A percentile compares a stretch with the other conserved stretches of the same genome.
Conservation (phyloP, 164 flowering plant genomes). For the Taxillus chinensis region DNA sequence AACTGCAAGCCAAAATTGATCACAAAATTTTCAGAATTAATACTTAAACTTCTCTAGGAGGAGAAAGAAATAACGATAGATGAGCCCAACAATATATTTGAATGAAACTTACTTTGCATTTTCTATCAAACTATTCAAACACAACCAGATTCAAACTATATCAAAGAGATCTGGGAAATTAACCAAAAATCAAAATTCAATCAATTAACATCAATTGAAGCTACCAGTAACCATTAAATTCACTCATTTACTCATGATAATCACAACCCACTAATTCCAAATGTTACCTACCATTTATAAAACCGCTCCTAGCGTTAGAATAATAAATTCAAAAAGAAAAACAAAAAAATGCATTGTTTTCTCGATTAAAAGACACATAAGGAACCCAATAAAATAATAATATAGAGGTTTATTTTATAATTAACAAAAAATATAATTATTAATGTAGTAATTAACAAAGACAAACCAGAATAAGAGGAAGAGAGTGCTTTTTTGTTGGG, state of each 20-base stretch:
- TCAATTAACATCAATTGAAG: no score
- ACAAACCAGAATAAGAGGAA: constrained; percentile 11
- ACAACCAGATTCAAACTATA: constrained; percentile 1
- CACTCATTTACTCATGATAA: background rate
- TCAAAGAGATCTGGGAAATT: background rate
- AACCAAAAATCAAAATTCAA: no score
- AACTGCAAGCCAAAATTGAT: constrained; percentile 10
- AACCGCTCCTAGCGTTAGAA: background rate
- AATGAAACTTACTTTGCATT: background rate
- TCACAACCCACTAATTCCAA: constrained; percentile 3
- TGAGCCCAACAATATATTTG: no score
- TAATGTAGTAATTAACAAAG: constrained; percentile 7
- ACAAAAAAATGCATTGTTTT: constrained; percentile 4
- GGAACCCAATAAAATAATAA: constrained; percentile 3
- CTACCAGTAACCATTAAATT: no score
- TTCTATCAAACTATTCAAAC: constrained; percentile 11
- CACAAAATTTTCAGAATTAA: background rate
- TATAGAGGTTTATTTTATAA: background rate
- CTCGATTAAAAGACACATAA: constrained; percentile 3
- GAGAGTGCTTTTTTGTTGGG: constrained; percentile 1
- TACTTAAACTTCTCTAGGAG: no score
- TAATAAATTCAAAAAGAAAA: background rate
- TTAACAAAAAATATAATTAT: no score
- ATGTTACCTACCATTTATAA: background rate
- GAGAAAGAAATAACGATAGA: no score